phyloP scores from a whole-genome alignment of 306 rosid species.

The Begonia loranthoides region DNA sequence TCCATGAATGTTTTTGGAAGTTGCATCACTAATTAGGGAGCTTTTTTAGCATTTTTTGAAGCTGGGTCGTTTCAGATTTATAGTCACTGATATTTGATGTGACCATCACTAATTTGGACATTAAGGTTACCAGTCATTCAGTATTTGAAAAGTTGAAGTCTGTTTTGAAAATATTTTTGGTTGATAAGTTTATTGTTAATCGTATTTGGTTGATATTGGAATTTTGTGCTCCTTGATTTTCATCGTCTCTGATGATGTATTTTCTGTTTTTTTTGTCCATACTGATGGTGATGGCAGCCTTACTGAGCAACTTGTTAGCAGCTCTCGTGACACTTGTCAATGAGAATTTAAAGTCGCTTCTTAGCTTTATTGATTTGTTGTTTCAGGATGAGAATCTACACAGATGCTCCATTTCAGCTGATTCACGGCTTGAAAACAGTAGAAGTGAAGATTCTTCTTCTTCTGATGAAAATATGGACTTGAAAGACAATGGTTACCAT shows the following conservation, averaged over 20 bases:
- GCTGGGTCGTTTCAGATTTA: no score
- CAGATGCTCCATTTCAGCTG: slow-evolving; percentile 94
- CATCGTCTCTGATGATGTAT: neutral
- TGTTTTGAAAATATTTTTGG: no score
- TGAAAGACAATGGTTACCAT: slow-evolving; percentile 88
- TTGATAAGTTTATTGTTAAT: no score
- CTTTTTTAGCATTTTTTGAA: no score
- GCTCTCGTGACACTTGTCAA: no score
- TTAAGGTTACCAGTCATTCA: no score
- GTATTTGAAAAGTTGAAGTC: no score
- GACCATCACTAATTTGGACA: no score
- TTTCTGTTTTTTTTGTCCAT: neutral
- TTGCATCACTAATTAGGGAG: no score
- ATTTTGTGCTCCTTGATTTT: neutral
- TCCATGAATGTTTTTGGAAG: no score
- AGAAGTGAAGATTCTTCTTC: slow-evolving; percentile 84
- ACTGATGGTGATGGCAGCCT: neutral
- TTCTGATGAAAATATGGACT: slow-evolving; percentile 62
- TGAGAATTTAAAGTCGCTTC: neutral
- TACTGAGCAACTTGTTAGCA: neutral
- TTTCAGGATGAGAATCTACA: slow-evolving; percentile 87
- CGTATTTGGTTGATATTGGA: no score
- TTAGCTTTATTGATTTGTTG: neutral
- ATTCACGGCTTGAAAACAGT: slow-evolving; percentile 80
- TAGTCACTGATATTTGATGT: no score